Conservation (phyloP, 192 early-diverging fungal species). For the Anaeromyces robustus region DNA sequence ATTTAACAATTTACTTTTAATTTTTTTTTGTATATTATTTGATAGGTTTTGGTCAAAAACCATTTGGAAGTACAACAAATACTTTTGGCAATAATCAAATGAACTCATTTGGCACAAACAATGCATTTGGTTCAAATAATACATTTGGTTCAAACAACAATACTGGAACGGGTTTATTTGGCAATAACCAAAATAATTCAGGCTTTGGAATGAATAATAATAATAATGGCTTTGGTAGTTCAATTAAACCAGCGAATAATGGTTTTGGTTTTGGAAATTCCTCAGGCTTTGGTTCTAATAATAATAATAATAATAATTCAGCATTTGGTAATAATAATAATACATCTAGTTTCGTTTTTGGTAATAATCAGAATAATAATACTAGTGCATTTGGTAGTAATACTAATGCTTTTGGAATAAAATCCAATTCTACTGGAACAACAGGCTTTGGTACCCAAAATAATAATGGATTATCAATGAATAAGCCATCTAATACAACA, state of each 20-base stretch:
- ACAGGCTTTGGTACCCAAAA: neutral
- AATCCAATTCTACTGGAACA: neutral
- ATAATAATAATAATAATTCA: neutral
- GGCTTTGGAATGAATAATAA: too few relatives aligned
- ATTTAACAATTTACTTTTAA: too few relatives aligned
- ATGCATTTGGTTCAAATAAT: neutral
- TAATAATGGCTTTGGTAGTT: too few relatives aligned
- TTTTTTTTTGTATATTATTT: too few relatives aligned
- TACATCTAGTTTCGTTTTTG: too few relatives aligned
- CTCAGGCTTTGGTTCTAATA: neutral
- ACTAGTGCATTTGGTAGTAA: neutral
- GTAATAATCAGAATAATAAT: neutral
- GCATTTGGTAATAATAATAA: too few relatives aligned
- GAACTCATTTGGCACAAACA: neutral
- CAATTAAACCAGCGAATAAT: too few relatives aligned
- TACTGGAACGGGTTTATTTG: too few relatives aligned
- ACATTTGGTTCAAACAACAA: neutral
- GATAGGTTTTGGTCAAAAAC: neutral
- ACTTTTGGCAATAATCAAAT: neutral
- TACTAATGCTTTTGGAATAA: neutral
- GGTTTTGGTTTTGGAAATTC: too few relatives aligned
- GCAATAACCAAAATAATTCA: too few relatives aligned
- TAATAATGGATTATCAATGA: neutral
- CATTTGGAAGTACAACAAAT: neutral
- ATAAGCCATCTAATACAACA: neutral